Evolutionary conservation across 495 filamentous ascomycete species (phyloP), one percentile per base, ranked within the genome.

Genomic region (Penicillium diatomitis): DNA sequence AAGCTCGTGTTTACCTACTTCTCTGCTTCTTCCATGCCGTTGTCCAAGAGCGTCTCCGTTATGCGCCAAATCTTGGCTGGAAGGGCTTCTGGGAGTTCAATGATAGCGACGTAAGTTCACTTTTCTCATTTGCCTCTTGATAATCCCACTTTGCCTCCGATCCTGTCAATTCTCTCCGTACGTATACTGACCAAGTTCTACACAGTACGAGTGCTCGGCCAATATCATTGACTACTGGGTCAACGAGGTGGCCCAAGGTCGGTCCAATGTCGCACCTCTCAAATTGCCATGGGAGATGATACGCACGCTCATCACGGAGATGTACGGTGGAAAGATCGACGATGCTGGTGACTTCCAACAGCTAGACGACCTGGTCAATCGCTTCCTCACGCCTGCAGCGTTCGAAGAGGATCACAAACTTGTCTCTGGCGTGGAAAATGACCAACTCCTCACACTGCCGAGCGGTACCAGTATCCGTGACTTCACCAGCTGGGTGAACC

Each of bases 31-130:
- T 97, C 51, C 92, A 99, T 58, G 92, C 94, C 8, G 91, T 99
- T 8, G 80, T 99, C 32, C 92, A 99, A 66, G 92, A 99, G 65
- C 75, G 92, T 57, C 75, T 99, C 52, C 87, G 92, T 49, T 99
- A 99, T 60, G 91, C 90, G 12, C 94, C 92, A 2, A 92, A 79
- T 44, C 77, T 99, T 47, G 92, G 92, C 45, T 97, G 94, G 92
- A 95, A 95, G 73, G 88, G 88, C 48, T 95, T 95, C 77, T 99
- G 92, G 92, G 92, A 99, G 71, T 99, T 99, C 64, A 99, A 99
- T 62, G 92, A 99, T 66, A 95, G 90, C 55, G 92, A 98, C 69
- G 90, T 96, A 80, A 85, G 90, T 50, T 47, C 40, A 44, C 28
- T 32, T 3, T 44, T 42, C 4, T 33, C 33, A 8, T 32, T 36